phyloP scores from a whole-genome alignment of 257 asterid genomes.

The Solanum stenotomum region DNA sequence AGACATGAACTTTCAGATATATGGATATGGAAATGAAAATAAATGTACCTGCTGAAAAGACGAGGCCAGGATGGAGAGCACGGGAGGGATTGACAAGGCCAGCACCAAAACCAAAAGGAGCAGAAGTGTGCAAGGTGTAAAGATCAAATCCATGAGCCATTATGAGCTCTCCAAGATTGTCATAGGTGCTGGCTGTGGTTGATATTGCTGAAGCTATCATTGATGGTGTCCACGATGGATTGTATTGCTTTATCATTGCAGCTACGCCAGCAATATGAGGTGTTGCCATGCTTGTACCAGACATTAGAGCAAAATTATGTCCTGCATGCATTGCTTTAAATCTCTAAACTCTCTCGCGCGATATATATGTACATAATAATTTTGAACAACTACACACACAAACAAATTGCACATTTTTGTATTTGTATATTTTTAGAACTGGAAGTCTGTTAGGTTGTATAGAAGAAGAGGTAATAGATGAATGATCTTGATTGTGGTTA shows the following conservation, averaged over 20 bases:
- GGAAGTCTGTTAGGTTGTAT: neutral
- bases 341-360: neutral
- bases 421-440: neutral
- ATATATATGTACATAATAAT: neutral
- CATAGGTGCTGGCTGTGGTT: conserved; percentile 66
- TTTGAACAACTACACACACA: neutral
- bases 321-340: conserved; percentile 29
- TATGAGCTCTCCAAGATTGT: conserved; percentile 70
- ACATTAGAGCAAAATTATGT: conserved; percentile 49
- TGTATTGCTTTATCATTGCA: conserved; percentile 63
- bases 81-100: conserved; percentile 72
- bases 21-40: neutral
- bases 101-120: conserved; percentile 80
- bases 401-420: neutral
- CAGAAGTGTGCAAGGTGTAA: conserved; percentile 43
- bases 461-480: neutral
- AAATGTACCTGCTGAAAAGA: conserved; percentile 26
- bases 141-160: conserved; percentile 72
- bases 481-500: neutral
- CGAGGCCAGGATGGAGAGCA: conserved; percentile 70
- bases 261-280: conserved; percentile 89
- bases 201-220: conserved; percentile 93
- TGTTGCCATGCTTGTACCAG: conserved; percentile 98
- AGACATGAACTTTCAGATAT: neutral
- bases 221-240: conserved; percentile 80